Evolutionary conservation across 1,284 basidiomycete genomes (phyloP), one percentile per base, ranked within the genome.

Genomic region (Ustilago nuda): DNA sequence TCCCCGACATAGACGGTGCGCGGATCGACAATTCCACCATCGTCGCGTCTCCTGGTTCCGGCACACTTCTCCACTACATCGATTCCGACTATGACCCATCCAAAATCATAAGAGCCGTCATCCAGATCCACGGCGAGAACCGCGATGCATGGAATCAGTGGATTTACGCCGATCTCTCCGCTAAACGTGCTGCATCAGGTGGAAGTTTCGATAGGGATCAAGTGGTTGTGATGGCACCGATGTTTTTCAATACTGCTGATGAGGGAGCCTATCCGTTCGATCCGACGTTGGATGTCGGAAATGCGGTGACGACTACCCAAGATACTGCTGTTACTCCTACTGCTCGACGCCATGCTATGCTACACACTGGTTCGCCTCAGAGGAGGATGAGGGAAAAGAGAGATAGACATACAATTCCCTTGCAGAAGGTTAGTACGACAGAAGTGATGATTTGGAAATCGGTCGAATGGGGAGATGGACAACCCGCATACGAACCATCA

Each of bases 111-210:
- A 68, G 82, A 1, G 81, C 66, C 3, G 76, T 84, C 23, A 78
- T 84, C 27, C 76, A 82, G 60, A 67, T 83, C n/a, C 82, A 82
- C 41, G 82, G 82, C 19, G 67, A 81, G 55, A 80, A 79, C 46
- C 57, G 82, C 8, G 82, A 83, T 59, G 66, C 80, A 1, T 84
- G 82, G 81, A 83, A 84, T 57, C 74, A 82, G 69, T 83, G 74
- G 74, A 57, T 76, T 13, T 84, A 80, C 62, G 52, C 79, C n/a
- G 77, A 81, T 56, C 30, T 81, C 7, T 73, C 83, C 4, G 70
- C 80, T 4, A 62, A 70, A 45, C 45, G 74, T 3, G 79, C 72
- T 0, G 65, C 59, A 2, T 61, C 68, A 30, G 76, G 78, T 1
- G 80, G 80, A 0, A 73, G 53, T n/a, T 78, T 83, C 30, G 56